phyloP scores from a whole-genome alignment of 2,329 filamentous ascomycete species.

The Colletotrichum viniferum region DNA sequence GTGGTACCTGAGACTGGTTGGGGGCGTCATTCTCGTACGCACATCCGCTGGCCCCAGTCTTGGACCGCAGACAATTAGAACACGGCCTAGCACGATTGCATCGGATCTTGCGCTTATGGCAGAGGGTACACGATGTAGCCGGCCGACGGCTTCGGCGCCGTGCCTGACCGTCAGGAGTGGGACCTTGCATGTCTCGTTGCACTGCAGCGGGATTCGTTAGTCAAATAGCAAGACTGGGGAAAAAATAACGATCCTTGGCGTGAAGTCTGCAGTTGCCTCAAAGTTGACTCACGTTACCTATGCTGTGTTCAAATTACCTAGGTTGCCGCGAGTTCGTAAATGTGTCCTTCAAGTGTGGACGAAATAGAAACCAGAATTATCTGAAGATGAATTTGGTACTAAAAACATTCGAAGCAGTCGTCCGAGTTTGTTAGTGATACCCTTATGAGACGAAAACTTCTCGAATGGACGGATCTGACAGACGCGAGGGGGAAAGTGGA shows the following conservation, averaged over 20 bases:
- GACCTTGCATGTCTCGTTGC: background rate
- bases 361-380: background rate
- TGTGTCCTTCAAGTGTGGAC: background rate
- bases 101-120: conserved; percentile 47
- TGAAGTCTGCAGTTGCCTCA: background rate
- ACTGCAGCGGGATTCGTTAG: background rate
- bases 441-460: background rate
- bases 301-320: background rate
- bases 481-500: no score
- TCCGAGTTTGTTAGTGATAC: background rate
- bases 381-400: background rate
- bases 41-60: conserved; percentile 31
- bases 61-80: conserved; percentile 44
- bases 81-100: conserved; percentile 46
- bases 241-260: background rate
- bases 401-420: background rate
- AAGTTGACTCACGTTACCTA: background rate
- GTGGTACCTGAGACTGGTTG: background rate
- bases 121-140: background rate
- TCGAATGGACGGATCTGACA: no score
- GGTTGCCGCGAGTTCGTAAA: background rate
- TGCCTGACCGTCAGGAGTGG: background rate
- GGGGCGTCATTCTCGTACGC: conserved; percentile 32
- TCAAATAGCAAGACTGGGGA: background rate
- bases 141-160: background rate